phyloP scores from a whole-genome alignment of 176 grass and related monocot genomes.

The Eleusine coracana region DNA sequence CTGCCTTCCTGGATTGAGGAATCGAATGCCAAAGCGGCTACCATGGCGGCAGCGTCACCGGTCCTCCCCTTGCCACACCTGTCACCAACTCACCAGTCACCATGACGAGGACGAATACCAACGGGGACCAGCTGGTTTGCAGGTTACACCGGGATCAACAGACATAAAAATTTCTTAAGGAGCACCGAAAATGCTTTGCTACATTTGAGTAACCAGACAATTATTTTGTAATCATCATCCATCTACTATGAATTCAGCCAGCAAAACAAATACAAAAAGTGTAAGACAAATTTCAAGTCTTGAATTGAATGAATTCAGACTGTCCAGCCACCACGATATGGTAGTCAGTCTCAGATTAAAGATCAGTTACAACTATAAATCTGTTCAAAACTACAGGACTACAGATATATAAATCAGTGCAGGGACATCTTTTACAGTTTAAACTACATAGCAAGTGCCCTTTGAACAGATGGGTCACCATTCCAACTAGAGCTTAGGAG shows the following conservation, averaged over 20 bases:
- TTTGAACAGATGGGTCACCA: background rate
- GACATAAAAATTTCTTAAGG: too few relatives aligned
- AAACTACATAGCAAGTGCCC: background rate
- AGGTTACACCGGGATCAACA: too few relatives aligned
- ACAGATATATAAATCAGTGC: background rate
- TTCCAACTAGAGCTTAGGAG: background rate
- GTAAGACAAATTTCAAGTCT: background rate
- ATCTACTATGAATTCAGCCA: too few relatives aligned
- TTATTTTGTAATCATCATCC: too few relatives aligned
- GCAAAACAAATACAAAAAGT: background rate
- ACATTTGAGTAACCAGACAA: too few relatives aligned
- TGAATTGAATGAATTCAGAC: background rate
- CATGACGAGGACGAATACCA: too few relatives aligned
- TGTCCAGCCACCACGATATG: background rate
- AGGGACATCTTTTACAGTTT: background rate
- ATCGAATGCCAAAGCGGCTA: background rate
- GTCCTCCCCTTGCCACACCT: background rate
- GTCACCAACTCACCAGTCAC: background rate
- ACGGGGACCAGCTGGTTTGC: too few relatives aligned
- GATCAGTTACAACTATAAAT: background rate
- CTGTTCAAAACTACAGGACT: background rate
- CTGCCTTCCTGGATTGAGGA: background rate
- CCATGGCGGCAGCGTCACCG: background rate
- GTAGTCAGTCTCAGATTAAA: background rate
- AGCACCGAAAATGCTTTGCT: too few relatives aligned